These are phyloP conservation scores for Candida nonsorbophila DNA, from an alignment of 805 yeast genomes.

Conservation along the genomic window DNA sequence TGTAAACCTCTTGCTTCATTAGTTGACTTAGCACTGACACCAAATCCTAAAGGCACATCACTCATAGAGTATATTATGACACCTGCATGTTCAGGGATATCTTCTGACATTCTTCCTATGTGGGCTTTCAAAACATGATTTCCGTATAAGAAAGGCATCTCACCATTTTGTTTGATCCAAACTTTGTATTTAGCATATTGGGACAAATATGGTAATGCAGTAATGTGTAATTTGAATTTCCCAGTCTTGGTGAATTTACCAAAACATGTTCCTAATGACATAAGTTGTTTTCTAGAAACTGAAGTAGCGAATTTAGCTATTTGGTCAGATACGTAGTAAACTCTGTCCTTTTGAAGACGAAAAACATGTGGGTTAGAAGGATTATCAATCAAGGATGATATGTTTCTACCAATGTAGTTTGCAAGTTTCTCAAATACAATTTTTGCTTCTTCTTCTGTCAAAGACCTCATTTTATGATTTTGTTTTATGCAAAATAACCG, in stretches of 20 bases:
- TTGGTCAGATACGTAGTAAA: slow-evolving; percentile 82
- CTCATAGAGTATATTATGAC: slow-evolving; percentile 86
- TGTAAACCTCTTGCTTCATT: slow-evolving; percentile 80
- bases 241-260: slow-evolving; percentile 98
- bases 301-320: slow-evolving; percentile 86
- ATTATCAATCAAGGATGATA: slow-evolving; percentile 79
- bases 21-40: slow-evolving; percentile 89
- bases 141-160: slow-evolving; percentile 96
- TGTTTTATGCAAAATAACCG: too few species aligned
- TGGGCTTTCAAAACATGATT: slow-evolving; percentile 96
- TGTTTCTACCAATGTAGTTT: slow-evolving; percentile 94
- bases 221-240: slow-evolving; percentile 89
- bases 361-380: slow-evolving; percentile 88
- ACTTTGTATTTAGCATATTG: slow-evolving; percentile 88
- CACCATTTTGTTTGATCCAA: slow-evolving; percentile 97
- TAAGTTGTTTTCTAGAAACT: slow-evolving; percentile 80
- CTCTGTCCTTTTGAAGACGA: slow-evolving; percentile 93
- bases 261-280: slow-evolving; percentile 90
- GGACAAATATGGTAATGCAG: slow-evolving; percentile 78
- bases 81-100: slow-evolving; percentile 97
- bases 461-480: slow-evolving; percentile 94
- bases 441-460: slow-evolving; percentile 95
- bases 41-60: slow-evolving; percentile 92
- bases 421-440: slow-evolving; percentile 95
- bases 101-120: slow-evolving; percentile 94